Evolutionary conservation across 2,329 filamentous ascomycete species (phyloP).

Genomic region (Thielaviopsis cerberus): DNA sequence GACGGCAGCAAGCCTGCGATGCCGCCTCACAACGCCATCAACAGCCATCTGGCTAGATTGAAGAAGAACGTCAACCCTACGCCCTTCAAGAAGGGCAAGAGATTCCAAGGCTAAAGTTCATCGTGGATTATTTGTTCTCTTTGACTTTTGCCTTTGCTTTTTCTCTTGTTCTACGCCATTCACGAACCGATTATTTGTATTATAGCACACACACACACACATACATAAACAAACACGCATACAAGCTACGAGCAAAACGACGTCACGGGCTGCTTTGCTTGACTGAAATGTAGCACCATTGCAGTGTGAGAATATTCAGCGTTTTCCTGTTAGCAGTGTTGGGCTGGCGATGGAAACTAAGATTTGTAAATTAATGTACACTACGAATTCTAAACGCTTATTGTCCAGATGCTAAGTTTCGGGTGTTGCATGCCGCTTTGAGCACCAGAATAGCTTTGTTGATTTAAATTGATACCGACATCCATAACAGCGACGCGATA

Average conservation of each 20-base stretch:
- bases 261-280: background rate
- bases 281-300: background rate
- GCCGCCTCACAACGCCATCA: slow-evolving; percentile 53
- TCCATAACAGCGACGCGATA: background rate
- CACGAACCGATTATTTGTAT: background rate
- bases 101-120: slow-evolving; percentile 14
- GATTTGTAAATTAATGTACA: background rate
- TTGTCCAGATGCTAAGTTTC: no score
- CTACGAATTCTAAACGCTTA: background rate
- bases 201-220: background rate
- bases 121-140: background rate
- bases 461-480: no score
- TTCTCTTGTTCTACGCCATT: background rate
- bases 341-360: background rate
- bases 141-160: background rate
- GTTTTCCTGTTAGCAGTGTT: background rate
- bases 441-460: background rate
- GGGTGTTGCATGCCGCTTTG: no score
- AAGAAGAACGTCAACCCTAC: slow-evolving; percentile 42
- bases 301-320: background rate
- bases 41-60: slow-evolving; percentile 74
- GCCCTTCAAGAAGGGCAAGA: slow-evolving; percentile 20
- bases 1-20: slow-evolving; percentile 41
- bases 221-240: slow-evolving; percentile 9
- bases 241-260: background rate